Evolutionary conservation across 2,329 filamentous ascomycete genomes (phyloP).

Genomic region (Coniochaeta sp.): DNA sequence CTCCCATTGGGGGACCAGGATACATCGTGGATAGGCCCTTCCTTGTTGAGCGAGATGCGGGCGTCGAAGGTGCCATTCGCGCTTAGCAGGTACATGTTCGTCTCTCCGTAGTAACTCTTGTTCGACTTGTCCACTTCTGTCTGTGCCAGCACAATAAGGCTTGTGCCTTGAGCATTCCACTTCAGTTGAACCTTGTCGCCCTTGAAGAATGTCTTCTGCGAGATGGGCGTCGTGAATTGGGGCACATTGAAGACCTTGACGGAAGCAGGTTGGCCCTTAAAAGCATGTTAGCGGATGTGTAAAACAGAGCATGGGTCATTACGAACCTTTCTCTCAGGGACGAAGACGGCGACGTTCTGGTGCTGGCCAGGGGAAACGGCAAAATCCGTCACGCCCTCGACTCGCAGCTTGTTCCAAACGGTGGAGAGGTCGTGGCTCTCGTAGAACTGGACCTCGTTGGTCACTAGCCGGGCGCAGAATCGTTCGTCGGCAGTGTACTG

Average conservation of each 20-base stretch:
- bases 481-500: slow-evolving; percentile 93
- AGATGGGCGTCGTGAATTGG: slow-evolving; percentile 72
- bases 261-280: slow-evolving; percentile 85
- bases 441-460: slow-evolving; percentile 97
- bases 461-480: slow-evolving; percentile 87
- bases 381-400: slow-evolving; percentile 86
- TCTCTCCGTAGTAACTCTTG: slow-evolving; percentile 99
- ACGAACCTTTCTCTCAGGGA: slow-evolving; percentile 84
- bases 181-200: slow-evolving; percentile 98
- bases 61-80: slow-evolving; percentile 89
- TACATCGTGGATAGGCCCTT: slow-evolving; percentile 91
- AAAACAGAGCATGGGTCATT: neutral
- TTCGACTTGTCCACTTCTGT: slow-evolving; percentile 97
- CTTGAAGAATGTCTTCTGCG: slow-evolving; percentile 99
- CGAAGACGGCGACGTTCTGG: slow-evolving; percentile 88
- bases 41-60: slow-evolving; percentile 86
- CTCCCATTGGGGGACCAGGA: slow-evolving; percentile 97
- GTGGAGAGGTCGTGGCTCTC: slow-evolving; percentile 76
- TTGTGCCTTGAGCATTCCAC: slow-evolving; percentile 91
- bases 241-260: slow-evolving; percentile 95
- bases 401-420: slow-evolving; percentile 91
- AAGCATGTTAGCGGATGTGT: neutral
- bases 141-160: slow-evolving; percentile 87
- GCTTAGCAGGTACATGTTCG: slow-evolving; percentile 90
- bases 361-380: slow-evolving; percentile 82